These are phyloP conservation scores for Fusarium heterosporum DNA, from an alignment of 2,329 filamentous ascomycete species.

Conservation along the genomic window DNA sequence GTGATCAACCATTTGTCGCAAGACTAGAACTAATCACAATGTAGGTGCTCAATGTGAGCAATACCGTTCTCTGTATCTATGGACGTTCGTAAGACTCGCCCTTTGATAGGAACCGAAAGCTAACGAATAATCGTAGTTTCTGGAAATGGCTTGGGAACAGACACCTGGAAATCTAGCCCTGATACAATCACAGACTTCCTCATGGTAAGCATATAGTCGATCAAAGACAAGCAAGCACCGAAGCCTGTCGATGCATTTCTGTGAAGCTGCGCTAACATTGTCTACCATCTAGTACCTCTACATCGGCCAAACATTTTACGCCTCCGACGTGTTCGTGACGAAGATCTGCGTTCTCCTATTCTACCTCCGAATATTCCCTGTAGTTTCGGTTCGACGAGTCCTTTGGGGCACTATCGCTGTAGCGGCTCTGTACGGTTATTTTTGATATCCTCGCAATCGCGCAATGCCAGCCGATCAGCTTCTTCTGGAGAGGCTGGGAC, in stretches of 20 bases:
- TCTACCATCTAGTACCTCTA: conserved; percentile 8
- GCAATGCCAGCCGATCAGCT: conserved; percentile 18
- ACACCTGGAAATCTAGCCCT: conserved; percentile 13
- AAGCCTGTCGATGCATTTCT: rapidly evolving
- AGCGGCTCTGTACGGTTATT: background rate
- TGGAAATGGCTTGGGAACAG: conserved; percentile 11
- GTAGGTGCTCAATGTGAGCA: background rate
- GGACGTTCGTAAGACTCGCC: background rate
- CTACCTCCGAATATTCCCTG: conserved; percentile 28
- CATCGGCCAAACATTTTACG: conserved; percentile 17
- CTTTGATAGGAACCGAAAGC: rapidly evolving
- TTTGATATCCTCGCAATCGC: conserved; percentile 3
- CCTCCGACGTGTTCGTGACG: conserved; percentile 16
- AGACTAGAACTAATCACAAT: background rate
- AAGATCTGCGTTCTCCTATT: conserved; percentile 31
- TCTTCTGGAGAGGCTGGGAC: conserved; percentile 23
- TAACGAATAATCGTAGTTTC: background rate
- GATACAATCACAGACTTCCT: conserved; percentile 10
- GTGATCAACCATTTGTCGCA: background rate
- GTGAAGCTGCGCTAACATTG: background rate
- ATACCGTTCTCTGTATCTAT: conserved; percentile 1
- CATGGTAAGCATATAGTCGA: background rate
- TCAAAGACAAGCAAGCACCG: too few relatives aligned
- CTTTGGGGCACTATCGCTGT: conserved; percentile 23
- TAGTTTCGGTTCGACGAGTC: background rate